Percentiles rank a stretch among this genome's conserved stretches.
Evolutionary conservation across 176 grass and related monocot species (phyloP).

Genomic region (Cymbopogon citratus): DNA sequence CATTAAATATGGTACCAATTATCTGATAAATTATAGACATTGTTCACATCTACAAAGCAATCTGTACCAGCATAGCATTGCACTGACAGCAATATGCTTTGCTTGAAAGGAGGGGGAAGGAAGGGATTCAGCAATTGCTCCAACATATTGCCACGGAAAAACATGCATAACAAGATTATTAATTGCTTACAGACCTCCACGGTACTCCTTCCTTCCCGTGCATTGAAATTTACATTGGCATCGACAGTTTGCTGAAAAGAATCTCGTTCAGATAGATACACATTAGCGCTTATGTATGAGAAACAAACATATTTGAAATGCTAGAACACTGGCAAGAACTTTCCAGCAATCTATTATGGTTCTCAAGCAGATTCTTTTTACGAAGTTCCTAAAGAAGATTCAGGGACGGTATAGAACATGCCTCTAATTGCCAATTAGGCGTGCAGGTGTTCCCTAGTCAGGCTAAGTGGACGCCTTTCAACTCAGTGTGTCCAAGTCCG

Average conservation of each 20-base stretch:
- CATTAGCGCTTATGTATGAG: not conserved
- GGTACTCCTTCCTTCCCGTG: constrained; percentile 81
- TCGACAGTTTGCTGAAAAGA: constrained; percentile 73
- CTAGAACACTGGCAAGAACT: not conserved
- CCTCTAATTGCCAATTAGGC: not conserved
- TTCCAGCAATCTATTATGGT: not conserved
- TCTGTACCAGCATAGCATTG: not conserved
- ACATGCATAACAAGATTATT: not conserved
- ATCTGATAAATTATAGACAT: not conserved
- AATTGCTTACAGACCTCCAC: constrained; percentile 58
- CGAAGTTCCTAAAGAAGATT: not conserved
- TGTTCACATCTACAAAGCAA: not conserved
- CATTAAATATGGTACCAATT: not conserved
- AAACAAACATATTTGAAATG: constrained; percentile 9
- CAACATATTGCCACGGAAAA: not conserved
- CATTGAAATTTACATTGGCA: constrained; percentile 84
- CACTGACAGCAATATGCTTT: not conserved
- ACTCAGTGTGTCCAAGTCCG: not conserved
- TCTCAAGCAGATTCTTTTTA: not conserved
- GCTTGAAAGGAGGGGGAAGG: not conserved
- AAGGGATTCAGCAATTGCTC: not conserved
- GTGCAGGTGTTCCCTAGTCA: not conserved
- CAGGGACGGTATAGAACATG: not conserved
- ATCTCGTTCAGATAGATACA: not conserved
- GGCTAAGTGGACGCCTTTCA: not conserved